A percentile compares a stretch with the other conserved stretches of the same genome.
Conservation (phyloP, 441 rosid species). For the Manihot esculenta region DNA sequence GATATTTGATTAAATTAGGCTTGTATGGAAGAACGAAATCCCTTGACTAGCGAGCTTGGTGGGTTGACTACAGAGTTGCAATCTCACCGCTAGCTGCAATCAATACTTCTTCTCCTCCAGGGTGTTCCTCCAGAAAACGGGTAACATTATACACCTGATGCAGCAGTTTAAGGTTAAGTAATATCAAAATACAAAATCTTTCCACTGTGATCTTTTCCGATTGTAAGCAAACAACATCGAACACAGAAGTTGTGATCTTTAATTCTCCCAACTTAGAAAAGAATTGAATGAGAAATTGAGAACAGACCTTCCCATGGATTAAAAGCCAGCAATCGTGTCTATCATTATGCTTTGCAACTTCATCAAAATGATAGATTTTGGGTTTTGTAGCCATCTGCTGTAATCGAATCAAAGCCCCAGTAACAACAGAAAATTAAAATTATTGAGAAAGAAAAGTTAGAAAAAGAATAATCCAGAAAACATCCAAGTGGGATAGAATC, state of each 20-base stretch:
- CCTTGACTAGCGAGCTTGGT: no score
- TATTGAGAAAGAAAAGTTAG: no score
- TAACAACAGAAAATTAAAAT: no score
- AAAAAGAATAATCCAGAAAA: neutral
- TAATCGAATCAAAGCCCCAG: neutral
- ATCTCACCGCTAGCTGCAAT: conserved; percentile 14
- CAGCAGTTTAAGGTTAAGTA: neutral
- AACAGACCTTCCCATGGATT: conserved; percentile 56
- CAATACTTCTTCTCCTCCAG: conserved; percentile 23
- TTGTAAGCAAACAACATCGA: no score
- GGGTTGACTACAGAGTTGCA: neutral
- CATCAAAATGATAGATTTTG: conserved; percentile 42
- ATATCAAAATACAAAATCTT: neutral
- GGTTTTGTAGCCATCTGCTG: conserved; percentile 11
- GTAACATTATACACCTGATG: conserved; percentile 19
- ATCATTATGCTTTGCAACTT: conserved; percentile 50
- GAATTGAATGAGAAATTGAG: no score
- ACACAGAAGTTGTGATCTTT: no score
- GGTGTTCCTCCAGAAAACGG: conserved; percentile 17
- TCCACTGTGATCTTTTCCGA: no score
- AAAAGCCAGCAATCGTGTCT: conserved; percentile 61
- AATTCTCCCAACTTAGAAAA: no score
- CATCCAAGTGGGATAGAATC: neutral
- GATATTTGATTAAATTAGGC: no score
- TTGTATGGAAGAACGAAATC: no score